Evolutionary conservation across 2,329 filamentous ascomycete species (phyloP).

Genomic region (Aureobasidium sp.): DNA sequence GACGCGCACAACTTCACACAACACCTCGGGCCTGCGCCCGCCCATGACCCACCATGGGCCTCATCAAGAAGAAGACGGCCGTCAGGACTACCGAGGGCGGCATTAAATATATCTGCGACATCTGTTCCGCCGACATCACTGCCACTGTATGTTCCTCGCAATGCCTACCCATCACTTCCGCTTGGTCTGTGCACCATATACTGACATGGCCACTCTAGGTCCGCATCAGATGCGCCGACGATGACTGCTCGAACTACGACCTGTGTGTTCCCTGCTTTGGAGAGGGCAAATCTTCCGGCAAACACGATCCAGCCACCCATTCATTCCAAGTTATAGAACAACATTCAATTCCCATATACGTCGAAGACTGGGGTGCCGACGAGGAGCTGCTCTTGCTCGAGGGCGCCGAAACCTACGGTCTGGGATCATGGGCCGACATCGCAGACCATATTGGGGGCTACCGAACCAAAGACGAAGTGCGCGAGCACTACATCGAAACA

Average conservation of each 20-base stretch:
- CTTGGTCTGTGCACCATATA: conserved; percentile 14
- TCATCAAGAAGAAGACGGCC: conserved; percentile 93
- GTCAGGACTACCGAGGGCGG: conserved; percentile 59
- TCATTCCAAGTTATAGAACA: conserved; percentile 93
- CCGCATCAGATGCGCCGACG: conserved; percentile 83
- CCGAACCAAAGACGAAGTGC: conserved; percentile 87
- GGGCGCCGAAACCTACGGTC: conserved; percentile 89
- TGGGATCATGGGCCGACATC: conserved; percentile 96
- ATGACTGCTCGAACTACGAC: conserved; percentile 85
- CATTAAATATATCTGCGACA: conserved; percentile 90
- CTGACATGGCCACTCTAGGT: conserved; percentile 51
- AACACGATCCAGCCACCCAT: conserved; percentile 81
- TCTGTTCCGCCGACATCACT: conserved; percentile 93
- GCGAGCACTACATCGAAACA: conserved; percentile 84
- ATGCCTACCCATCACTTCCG: background rate
- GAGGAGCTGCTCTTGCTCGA: conserved; percentile 91
- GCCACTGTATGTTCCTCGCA: conserved; percentile 64
- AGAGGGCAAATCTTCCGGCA: conserved; percentile 69
- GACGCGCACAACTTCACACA: background rate
- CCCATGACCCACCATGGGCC: conserved; percentile 59
- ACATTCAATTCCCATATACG: conserved; percentile 95
- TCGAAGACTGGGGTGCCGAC: conserved; percentile 91
- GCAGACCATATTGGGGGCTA: conserved; percentile 97
- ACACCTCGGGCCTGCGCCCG: background rate
- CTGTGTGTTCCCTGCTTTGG: conserved; percentile 94